These are phyloP conservation scores for Debaryomycetaceae sp. DNA, from an alignment of 1,139 yeast genomes.

Conservation along the genomic window DNA sequence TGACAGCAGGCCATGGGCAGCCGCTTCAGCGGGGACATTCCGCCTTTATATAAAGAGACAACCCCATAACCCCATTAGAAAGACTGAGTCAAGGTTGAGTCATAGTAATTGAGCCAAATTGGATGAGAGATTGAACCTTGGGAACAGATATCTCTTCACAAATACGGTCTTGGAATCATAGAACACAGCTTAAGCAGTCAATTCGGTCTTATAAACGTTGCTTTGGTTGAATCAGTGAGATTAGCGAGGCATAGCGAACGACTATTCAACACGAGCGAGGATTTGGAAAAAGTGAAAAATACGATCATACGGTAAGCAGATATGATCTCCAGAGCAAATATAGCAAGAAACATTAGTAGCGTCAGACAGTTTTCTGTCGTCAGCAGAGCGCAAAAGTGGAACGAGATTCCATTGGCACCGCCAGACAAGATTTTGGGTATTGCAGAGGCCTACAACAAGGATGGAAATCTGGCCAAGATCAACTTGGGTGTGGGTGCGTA, in stretches of 20 bases:
- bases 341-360: constrained; percentile 4
- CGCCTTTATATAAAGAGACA: not conserved
- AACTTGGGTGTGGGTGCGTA: constrained; percentile 52
- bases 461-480: constrained; percentile 38
- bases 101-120: not conserved
- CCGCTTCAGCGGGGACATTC: not conserved
- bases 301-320: not conserved
- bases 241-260: too few relatives aligned
- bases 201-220: too few relatives aligned
- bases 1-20: too few relatives aligned
- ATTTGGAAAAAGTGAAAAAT: too few relatives aligned
- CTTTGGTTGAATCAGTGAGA: too few relatives aligned
- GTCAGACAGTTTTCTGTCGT: constrained; percentile 19
- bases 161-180: too few relatives aligned
- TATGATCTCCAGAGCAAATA: constrained; percentile 10
- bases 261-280: too few relatives aligned
- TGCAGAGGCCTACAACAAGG: constrained; percentile 48
- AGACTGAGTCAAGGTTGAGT: not conserved
- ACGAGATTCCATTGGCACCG: constrained; percentile 57
- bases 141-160: too few relatives aligned
- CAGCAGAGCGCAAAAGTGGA: constrained; percentile 27
- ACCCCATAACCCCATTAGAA: not conserved
- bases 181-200: too few relatives aligned
- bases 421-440: constrained; percentile 75
- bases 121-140: too few relatives aligned